Evolutionary conservation across 139 green algal species (phyloP).

Genomic region (Chlorella sp.): DNA sequence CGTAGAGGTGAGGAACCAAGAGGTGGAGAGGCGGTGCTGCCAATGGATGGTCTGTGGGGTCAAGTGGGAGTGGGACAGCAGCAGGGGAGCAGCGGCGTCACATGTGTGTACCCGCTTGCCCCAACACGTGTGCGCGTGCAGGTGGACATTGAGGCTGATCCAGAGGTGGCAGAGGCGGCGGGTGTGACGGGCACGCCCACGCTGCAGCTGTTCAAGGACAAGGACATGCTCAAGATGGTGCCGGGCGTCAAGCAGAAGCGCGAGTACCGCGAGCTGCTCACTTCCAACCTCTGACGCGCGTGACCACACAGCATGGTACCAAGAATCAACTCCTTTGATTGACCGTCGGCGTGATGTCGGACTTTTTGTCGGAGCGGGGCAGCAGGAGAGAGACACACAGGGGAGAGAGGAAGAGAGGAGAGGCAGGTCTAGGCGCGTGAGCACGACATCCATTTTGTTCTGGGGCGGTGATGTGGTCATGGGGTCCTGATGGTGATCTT

Average conservation of each 20-base stretch:
- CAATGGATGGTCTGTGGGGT: too few relatives aligned
- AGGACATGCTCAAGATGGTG: conserved; percentile 69
- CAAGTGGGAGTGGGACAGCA: too few relatives aligned
- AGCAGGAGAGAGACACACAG: background rate
- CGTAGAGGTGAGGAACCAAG: conserved; percentile 87
- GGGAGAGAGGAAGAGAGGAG: background rate
- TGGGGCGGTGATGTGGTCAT: too few relatives aligned
- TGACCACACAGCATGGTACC: background rate
- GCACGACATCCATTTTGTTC: too few relatives aligned
- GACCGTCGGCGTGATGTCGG: background rate
- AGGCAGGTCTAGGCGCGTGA: too few relatives aligned
- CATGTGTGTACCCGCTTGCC: background rate
- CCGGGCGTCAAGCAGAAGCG: conserved; percentile 91
- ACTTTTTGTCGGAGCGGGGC: too few relatives aligned
- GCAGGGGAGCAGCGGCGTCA: too few relatives aligned
- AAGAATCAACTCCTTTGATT: background rate
- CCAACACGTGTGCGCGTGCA: too few relatives aligned
- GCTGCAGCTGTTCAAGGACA: conserved; percentile 93
- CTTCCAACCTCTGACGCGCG: conserved; percentile 6
- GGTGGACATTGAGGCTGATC: conserved; percentile 81
- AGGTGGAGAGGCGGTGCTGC: too few relatives aligned
- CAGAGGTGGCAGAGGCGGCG: conserved; percentile 84
- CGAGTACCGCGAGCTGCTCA: conserved; percentile 76
- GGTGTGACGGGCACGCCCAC: conserved; percentile 89
- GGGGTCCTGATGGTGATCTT: too few relatives aligned